These are phyloP conservation scores for Aspergillus fumigatus DNA, from an alignment of 2,329 filamentous ascomycete species.

Conservation along the genomic window DNA sequence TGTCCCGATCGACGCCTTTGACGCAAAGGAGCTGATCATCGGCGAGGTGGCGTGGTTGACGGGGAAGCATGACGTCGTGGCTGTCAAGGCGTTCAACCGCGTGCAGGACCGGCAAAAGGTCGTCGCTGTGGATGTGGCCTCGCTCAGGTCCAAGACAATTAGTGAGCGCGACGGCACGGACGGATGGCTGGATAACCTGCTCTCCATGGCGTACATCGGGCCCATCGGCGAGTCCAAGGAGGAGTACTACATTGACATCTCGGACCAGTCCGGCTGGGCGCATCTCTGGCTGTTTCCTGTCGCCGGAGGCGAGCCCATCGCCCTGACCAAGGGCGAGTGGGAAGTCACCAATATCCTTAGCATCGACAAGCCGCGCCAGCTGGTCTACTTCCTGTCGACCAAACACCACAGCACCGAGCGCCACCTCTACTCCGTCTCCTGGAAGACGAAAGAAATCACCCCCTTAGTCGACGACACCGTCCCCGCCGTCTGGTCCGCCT, in stretches of 20 bases:
- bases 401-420: constrained; percentile 63
- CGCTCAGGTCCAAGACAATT: constrained; percentile 43
- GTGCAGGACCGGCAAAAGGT: constrained; percentile 63
- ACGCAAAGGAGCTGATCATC: constrained; percentile 58
- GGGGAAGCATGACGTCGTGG: constrained; percentile 54
- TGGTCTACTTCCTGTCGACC: constrained; percentile 63
- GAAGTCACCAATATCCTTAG: constrained; percentile 59
- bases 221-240: constrained; percentile 27
- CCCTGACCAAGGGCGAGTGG: constrained; percentile 63
- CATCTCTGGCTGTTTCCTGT: constrained; percentile 63
- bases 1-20: constrained; percentile 55
- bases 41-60: constrained; percentile 67
- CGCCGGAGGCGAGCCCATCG: constrained; percentile 49
- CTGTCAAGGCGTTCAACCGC: constrained; percentile 64
- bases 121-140: constrained; percentile 54
- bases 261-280: constrained; percentile 60
- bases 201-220: constrained; percentile 45
- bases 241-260: constrained; percentile 62
- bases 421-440: constrained; percentile 64
- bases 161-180: constrained; percentile 56
- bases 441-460: constrained; percentile 48
- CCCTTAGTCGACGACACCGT: constrained; percentile 59
- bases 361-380: constrained; percentile 52
- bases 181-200: constrained; percentile 57
- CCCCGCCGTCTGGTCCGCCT: constrained; percentile 58